Evolutionary conservation across 768 basidiomycete genomes (phyloP).

Genomic region (Leccinellum albellum): DNA sequence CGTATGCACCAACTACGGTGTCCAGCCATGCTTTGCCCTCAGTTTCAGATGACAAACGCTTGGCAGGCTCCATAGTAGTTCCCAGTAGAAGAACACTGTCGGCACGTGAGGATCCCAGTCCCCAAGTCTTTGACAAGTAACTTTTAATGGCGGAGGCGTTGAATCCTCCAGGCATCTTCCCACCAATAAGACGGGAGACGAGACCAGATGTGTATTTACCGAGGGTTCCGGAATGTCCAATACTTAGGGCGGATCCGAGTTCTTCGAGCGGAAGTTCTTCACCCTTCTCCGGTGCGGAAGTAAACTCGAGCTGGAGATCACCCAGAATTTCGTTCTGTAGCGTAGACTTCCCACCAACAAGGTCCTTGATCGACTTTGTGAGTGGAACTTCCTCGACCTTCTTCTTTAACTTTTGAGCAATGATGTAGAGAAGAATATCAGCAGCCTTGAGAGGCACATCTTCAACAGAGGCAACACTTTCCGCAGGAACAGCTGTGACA

Average conservation of each 20-base stretch:
- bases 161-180: conserved; percentile 99
- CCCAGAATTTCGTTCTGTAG: conserved; percentile 98
- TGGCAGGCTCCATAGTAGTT: conserved; percentile 90
- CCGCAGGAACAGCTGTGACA: conserved; percentile 47
- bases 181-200: conserved; percentile 85
- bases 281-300: conserved; percentile 94
- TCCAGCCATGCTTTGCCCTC: conserved; percentile 97
- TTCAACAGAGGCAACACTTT: conserved; percentile 71
- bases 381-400: conserved; percentile 82
- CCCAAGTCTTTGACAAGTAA: conserved; percentile 90
- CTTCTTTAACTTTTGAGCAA: conserved; percentile 99
- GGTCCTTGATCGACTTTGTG: conserved; percentile 94
- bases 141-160: conserved; percentile 87
- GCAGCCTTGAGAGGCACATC: conserved; percentile 89
- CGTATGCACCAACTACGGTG: conserved; percentile 76
- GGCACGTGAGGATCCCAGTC: conserved; percentile 84
- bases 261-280: conserved; percentile 97
- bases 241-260: conserved; percentile 77
- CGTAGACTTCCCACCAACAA: conserved; percentile 97
- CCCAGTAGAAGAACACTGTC: conserved; percentile 89
- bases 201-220: conserved; percentile 94
- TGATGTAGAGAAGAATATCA: conserved; percentile 82
- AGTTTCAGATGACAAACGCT: conserved; percentile 84
- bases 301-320: conserved; percentile 92
- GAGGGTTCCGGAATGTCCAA: conserved; percentile 79